phyloP scores from a whole-genome alignment of 768 basidiomycete species.

The Agrocybe praecox region DNA sequence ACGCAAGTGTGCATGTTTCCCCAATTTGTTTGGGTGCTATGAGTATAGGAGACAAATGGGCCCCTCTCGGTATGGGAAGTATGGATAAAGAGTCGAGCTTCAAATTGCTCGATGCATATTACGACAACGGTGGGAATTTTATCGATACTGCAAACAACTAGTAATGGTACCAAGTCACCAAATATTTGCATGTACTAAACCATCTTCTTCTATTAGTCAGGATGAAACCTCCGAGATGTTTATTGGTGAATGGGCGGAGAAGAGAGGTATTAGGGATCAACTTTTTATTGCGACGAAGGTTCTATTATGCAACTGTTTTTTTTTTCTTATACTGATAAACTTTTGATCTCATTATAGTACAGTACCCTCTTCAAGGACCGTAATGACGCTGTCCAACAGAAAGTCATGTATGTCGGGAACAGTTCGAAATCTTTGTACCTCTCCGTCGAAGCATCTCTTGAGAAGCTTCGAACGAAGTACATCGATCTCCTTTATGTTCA shows the following conservation, averaged over 20 bases:
- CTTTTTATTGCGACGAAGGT: conserved; percentile 52
- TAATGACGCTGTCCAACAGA: conserved; percentile 22
- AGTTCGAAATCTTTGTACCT: conserved; percentile 44
- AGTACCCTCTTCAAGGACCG: conserved; percentile 29
- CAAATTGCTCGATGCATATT: conserved; percentile 47
- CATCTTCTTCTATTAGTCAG: conserved; percentile 40
- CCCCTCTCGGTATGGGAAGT: conserved; percentile 27
- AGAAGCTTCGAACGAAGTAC: conserved; percentile 45
- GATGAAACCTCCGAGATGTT: conserved; percentile 55
- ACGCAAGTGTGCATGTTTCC: conserved; percentile 45
- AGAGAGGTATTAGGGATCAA: conserved; percentile 46
- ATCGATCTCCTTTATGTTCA: conserved; percentile 48
- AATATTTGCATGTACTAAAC: not conserved
- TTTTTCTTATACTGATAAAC: not conserved
- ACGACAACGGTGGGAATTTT: conserved; percentile 48
- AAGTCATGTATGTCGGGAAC: conserved; percentile 50
- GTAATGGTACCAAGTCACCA: conserved; percentile 13
- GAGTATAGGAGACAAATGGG: conserved; percentile 46
- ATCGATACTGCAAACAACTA: conserved; percentile 53
- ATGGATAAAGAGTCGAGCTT: conserved; percentile 46
- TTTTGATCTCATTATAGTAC: conserved; percentile 23
- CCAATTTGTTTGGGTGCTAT: conserved; percentile 44
- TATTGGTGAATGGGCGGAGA: conserved; percentile 56
- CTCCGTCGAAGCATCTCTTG: conserved; percentile 42
- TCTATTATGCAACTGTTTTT: not conserved